Conservation (phyloP, 495 filamentous ascomycete genomes). For the Penicillium egyptiacum region DNA sequence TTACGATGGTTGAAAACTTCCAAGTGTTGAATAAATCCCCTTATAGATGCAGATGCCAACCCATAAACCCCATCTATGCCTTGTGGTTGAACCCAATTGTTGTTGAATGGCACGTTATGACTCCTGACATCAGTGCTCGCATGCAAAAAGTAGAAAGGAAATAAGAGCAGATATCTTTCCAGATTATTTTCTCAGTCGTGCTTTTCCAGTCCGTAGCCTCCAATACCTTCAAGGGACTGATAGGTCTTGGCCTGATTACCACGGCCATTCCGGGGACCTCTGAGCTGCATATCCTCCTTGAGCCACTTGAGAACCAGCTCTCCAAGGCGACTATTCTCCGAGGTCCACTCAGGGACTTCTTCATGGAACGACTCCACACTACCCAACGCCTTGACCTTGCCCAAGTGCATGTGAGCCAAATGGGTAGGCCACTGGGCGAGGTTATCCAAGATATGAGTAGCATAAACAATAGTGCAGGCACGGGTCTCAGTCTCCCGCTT, state of each 20-base stretch:
- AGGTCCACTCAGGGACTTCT: conserved; percentile 42
- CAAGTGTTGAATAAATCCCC: conserved; percentile 36
- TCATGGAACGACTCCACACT: conserved; percentile 56
- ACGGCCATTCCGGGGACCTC: conserved; percentile 69
- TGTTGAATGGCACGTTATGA: conserved; percentile 36
- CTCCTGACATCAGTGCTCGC: conserved; percentile 3
- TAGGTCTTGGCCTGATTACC: conserved; percentile 72
- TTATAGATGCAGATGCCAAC: conserved; percentile 27
- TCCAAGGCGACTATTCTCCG: conserved; percentile 71
- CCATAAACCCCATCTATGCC: conserved; percentile 28
- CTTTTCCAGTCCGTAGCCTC: conserved; percentile 81
- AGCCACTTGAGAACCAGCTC: conserved; percentile 88
- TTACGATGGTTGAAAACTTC: conserved; percentile 20
- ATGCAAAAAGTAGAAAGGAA: conserved; percentile 9
- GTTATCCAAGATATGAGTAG: conserved; percentile 95
- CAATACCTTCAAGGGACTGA: conserved; percentile 60
- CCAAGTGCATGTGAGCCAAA: conserved; percentile 90
- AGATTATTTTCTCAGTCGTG: conserved; percentile 31
- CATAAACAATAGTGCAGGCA: conserved; percentile 91
- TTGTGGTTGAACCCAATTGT: conserved; percentile 32
- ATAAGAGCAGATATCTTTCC: conserved; percentile 5
- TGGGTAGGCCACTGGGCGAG: conserved; percentile 91
- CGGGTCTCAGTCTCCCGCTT: conserved; percentile 80
- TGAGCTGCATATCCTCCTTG: conserved; percentile 73
- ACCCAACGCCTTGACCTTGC: conserved; percentile 82